Conservation (phyloP, 805 yeast species). For the Jamesozyma piceae region DNA sequence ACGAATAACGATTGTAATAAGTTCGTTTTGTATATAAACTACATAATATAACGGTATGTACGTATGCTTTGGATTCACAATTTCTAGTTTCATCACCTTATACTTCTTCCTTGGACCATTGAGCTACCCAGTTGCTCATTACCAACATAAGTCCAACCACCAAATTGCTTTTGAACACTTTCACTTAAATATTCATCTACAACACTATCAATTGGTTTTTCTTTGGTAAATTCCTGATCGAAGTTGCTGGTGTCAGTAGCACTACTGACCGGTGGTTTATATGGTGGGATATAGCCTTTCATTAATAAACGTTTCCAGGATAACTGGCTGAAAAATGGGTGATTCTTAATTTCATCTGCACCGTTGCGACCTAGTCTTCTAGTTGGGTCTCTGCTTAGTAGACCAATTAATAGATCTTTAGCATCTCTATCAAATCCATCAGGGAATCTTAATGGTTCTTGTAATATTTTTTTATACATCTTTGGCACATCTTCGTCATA, state of each 20-base stretch:
- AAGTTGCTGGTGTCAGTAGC: slow-evolving; percentile 88
- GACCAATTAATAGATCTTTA: slow-evolving; percentile 61
- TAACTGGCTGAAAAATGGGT: slow-evolving; percentile 77
- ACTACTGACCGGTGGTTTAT: slow-evolving; percentile 80
- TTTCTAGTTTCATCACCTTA: slow-evolving; percentile 9
- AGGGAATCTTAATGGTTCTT: slow-evolving; percentile 85
- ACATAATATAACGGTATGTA: neutral
- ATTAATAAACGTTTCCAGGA: slow-evolving; percentile 78
- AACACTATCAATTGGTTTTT: slow-evolving; percentile 89
- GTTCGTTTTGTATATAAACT: no score
- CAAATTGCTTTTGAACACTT: slow-evolving; percentile 94
- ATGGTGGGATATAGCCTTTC: slow-evolving; percentile 92
- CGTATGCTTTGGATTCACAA: neutral
- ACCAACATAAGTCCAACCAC: slow-evolving; percentile 96
- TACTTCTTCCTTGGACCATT: slow-evolving; percentile 28
- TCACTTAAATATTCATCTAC: slow-evolving; percentile 88
- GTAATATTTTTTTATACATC: slow-evolving; percentile 89
- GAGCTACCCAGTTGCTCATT: slow-evolving; percentile 39
- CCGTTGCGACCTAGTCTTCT: slow-evolving; percentile 71
- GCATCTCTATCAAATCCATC: slow-evolving; percentile 80
- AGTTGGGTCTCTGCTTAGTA: slow-evolving; percentile 78
- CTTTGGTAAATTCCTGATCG: slow-evolving; percentile 84
- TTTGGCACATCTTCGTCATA: slow-evolving; percentile 87
- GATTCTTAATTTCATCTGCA: slow-evolving; percentile 73
- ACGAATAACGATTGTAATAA: no score